Percentiles rank a stretch among this genome's conserved stretches.
Evolutionary conservation across 495 filamentous ascomycete species (phyloP).

Genomic region (Tuber melanosporum): DNA sequence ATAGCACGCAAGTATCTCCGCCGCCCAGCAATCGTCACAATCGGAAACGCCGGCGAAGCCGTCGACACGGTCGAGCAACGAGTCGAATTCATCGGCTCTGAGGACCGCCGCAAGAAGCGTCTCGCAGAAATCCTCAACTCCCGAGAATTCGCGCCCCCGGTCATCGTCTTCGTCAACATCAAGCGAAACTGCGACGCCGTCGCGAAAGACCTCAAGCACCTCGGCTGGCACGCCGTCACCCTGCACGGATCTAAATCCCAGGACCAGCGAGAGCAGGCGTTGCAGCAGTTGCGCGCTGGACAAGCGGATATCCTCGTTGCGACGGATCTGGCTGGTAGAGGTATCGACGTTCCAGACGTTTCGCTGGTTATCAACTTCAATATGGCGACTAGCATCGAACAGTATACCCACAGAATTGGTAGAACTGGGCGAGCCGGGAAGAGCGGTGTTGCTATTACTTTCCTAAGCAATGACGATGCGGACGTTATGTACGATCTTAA

Average conservation of each 20-base stretch:
- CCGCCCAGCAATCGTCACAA: conserved; percentile 87
- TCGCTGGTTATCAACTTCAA: conserved; percentile 97
- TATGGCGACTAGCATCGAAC: conserved; percentile 91
- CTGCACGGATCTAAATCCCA: conserved; percentile 94
- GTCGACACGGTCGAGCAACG: conserved; percentile 98
- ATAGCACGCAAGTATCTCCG: conserved; percentile 95
- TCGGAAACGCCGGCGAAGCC: conserved; percentile 92
- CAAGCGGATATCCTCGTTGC: conserved; percentile 85
- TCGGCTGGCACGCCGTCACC: conserved; percentile 86
- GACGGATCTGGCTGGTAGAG: conserved; percentile 90
- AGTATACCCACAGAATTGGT: conserved; percentile 95
- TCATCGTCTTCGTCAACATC: conserved; percentile 99
- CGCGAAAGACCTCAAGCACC: conserved; percentile 87
- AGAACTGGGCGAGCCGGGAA: conserved; percentile 97
- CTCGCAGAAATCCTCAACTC: conserved; percentile 83
- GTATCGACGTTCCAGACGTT: conserved; percentile 97
- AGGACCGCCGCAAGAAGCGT: conserved; percentile 97
- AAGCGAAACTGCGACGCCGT: conserved; percentile 98
- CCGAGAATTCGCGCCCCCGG: conserved; percentile 78
- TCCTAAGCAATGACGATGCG: conserved; percentile 84
- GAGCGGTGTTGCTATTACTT: conserved; percentile 93
- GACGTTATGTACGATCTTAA: conserved; percentile 95
- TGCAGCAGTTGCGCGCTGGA: conserved; percentile 77
- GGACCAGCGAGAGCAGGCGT: conserved; percentile 91
- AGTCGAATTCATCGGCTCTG: conserved; percentile 82